Percentiles rank a stretch among this genome's conserved stretches.
These are phyloP conservation scores for Pleurotus ostreatus DNA, from an alignment of 768 basidiomycete species.

Conservation along the genomic window DNA sequence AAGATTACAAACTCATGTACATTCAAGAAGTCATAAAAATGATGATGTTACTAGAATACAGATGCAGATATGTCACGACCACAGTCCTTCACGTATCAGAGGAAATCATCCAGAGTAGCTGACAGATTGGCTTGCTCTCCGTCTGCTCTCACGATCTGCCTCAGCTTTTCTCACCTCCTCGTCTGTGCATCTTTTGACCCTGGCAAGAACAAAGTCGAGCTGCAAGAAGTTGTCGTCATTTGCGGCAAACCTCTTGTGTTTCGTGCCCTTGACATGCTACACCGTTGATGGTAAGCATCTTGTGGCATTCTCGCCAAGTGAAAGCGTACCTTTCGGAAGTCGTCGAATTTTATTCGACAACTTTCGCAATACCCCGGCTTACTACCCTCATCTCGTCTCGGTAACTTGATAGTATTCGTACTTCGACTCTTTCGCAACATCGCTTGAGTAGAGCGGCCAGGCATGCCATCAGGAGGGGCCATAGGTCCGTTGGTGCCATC, in stretches of 20 bases:
- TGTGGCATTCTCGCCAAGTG: no score
- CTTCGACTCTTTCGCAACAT: conserved; percentile 73
- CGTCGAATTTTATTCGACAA: conserved; percentile 85
- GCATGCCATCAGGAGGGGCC: conserved; percentile 66
- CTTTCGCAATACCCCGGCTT: conserved; percentile 99
- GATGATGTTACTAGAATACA: not conserved
- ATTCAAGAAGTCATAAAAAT: not conserved
- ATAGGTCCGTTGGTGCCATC: conserved; percentile 35
- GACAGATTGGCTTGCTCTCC: not conserved
- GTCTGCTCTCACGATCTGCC: conserved; percentile 12
- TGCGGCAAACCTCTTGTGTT: conserved; percentile 79
- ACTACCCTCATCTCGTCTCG: conserved; percentile 77
- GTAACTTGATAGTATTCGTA: conserved; percentile 71
- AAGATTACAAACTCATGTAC: not conserved
- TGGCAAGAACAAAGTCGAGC: conserved; percentile 70
- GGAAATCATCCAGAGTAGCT: not conserved
- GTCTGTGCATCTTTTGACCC: conserved; percentile 45
- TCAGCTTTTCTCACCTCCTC: conserved; percentile 26
- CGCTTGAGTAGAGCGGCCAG: conserved; percentile 31
- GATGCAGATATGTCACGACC: not conserved
- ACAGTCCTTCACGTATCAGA: not conserved
- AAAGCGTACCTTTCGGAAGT: conserved; percentile 71
- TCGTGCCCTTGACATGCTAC: conserved; percentile 71
- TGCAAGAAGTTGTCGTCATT: conserved; percentile 74
- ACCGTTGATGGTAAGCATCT: not conserved